Evolutionary conservation across 306 rosid genomes (phyloP).

Genomic region (Adenanthera pavonina): DNA sequence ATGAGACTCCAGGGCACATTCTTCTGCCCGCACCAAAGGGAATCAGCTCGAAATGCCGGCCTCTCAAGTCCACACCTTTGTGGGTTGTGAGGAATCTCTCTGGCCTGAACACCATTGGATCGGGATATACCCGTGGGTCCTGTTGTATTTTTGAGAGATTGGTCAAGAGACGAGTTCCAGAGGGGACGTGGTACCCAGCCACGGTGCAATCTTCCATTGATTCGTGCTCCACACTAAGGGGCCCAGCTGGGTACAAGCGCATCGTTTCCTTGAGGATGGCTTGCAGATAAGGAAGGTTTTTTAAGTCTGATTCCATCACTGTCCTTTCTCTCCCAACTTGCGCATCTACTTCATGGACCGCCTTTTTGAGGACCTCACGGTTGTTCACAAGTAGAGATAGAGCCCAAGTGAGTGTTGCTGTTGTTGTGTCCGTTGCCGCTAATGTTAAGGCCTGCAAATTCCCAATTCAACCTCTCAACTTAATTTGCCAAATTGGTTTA

Average conservation of each 20-base stretch:
- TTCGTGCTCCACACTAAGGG: slow-evolving; percentile 43
- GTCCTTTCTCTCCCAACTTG: slow-evolving; percentile 12
- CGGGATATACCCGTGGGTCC: slow-evolving; percentile 29
- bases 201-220: slow-evolving; percentile 50
- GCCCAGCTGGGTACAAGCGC: slow-evolving; percentile 59
- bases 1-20: slow-evolving; percentile 43
- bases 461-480: too few relatives aligned
- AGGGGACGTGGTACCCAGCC: slow-evolving; percentile 45
- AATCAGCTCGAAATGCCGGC: slow-evolving; percentile 40
- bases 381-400: slow-evolving; percentile 44
- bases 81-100: slow-evolving; percentile 49
- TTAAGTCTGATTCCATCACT: slow-evolving; percentile 52
- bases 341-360: slow-evolving; percentile 32
- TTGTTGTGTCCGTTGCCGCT: slow-evolving; percentile 42
- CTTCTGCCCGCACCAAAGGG: slow-evolving; percentile 56
- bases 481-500: not conserved
- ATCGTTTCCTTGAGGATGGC: slow-evolving; percentile 59
- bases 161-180: slow-evolving; percentile 51
- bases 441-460: slow-evolving; percentile 30
- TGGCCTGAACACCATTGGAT: slow-evolving; percentile 39
- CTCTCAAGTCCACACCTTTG: slow-evolving; percentile 32
- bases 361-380: slow-evolving; percentile 31
- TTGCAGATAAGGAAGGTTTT: slow-evolving; percentile 48
- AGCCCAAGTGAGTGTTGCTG: slow-evolving; percentile 45
- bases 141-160: slow-evolving; percentile 56